phyloP scores from a whole-genome alignment of 345 rosid species.

The rapeseed (Brassica napus) region Da-Ae NC_063445.1:44284501-44285000 shows the following conservation, averaged over 20 bases:
- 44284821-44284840: slow-evolving; percentile 5
- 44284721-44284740: slow-evolving; percentile 5
- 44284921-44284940: slow-evolving; percentile 20
- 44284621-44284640: slow-evolving; percentile 21
- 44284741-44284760: slow-evolving; percentile 2
- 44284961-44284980: background rate
- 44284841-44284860: background rate
- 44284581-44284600: slow-evolving; percentile 62
- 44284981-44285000: background rate
- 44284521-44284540: slow-evolving; percentile 73
- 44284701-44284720: slow-evolving; percentile 1
- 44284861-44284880: slow-evolving; percentile 21
- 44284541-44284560: slow-evolving; percentile 88
- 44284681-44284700: background rate
- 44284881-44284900: slow-evolving; percentile 4
- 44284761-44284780: slow-evolving; percentile 17
- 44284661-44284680: slow-evolving; percentile 40
- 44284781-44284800: slow-evolving; percentile 10
- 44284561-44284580: slow-evolving; percentile 85
- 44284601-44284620: slow-evolving; percentile 24
- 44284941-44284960: background rate
- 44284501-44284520: slow-evolving; percentile 57
- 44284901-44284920: background rate
- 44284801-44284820: background rate
- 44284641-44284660: slow-evolving; percentile 35